Base-by-base conservation (phyloP, 2,329 filamentous ascomycete species). In the Aspergillus spinulosporus region DNA sequence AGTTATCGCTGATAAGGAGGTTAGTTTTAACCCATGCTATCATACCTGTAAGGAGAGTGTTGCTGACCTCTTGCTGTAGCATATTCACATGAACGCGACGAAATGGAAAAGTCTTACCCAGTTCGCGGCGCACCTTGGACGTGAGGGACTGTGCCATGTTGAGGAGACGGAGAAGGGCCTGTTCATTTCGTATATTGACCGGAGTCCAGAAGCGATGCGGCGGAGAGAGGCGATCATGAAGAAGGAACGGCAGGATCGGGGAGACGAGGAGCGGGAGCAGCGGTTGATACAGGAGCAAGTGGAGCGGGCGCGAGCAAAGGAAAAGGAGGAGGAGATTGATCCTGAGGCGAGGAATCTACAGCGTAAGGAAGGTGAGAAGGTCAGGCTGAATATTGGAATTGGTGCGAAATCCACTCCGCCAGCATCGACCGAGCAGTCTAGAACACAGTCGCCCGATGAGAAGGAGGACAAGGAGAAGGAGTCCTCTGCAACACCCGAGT, bases 1-100 rank as follows among this genome's bases (percentile, higher is more conserved):
- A 68, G 94, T 96, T 67, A 97, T 97, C 64, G 82, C 85, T 12
- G 88, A 93, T 64, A 92, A 92, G 72, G 83, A 91, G 67, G 64
- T 68, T 37, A 60, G 65, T 64, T 40, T 5, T 37, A 7, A 44
- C 12, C 51, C 26, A 3, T 49, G 11, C 6, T 40, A 6, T 32
- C 12, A 34, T 5, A 15, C n/a, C 9, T n/a, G 14, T 28, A 28
- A 28, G 5, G 12, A 4, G 34, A 7, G 8, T 9, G 26, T 14
- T 15, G 11, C 21, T 14, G 29, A 52, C 37, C 6, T 45, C 47
- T 8, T 12, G 21, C 0, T 21, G 31, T 56, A 68, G 59, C 93
- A 97, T 70, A 79, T 94, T 6, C 94, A 97, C 71, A 92, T 97
- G 89, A 97, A 97, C 73, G 82, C 91, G 5, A 97, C 94, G 0